Evolutionary conservation across 495 filamentous ascomycete genomes (phyloP).

Genomic region (Thermothielavioides terrestris): DNA sequence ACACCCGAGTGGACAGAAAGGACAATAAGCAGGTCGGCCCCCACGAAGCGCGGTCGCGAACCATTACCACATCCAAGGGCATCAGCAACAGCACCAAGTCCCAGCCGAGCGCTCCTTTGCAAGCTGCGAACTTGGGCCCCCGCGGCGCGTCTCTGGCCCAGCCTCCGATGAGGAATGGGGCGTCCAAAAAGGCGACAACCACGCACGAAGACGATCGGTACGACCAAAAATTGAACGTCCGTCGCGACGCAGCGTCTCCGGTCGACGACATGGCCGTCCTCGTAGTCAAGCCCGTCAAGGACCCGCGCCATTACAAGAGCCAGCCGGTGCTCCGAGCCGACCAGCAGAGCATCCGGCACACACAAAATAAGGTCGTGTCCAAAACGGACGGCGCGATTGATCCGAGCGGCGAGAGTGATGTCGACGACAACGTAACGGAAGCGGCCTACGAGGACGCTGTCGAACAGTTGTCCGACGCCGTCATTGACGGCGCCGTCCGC

Average conservation of each 20-base stretch:
- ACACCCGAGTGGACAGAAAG: slow-evolving; percentile 47
- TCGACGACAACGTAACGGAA: slow-evolving; percentile 30
- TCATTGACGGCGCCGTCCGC: slow-evolving; percentile 1
- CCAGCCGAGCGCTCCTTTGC: neutral
- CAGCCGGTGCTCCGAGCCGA: slow-evolving; percentile 30
- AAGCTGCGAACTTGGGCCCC: slow-evolving; percentile 6
- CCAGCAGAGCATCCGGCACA: slow-evolving; percentile 22
- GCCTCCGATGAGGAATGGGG: slow-evolving; percentile 35
- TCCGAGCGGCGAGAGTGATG: slow-evolving; percentile 17
- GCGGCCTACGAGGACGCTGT: slow-evolving; percentile 37
- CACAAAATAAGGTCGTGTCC: slow-evolving; percentile 25
- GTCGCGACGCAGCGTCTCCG: slow-evolving; percentile 3
- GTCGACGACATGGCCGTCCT: slow-evolving; percentile 15
- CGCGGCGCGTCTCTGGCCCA: slow-evolving; percentile 7
- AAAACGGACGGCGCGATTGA: slow-evolving; percentile 17
- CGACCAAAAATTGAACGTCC: slow-evolving; percentile 13
- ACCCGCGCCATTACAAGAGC: slow-evolving; percentile 38
- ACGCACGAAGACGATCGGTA: slow-evolving; percentile 62
- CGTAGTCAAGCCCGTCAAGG: slow-evolving; percentile 25
- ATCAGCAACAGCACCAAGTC: slow-evolving; percentile 8
- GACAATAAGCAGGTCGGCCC: slow-evolving; percentile 11
- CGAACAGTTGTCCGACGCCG: slow-evolving; percentile 25
- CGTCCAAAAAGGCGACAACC: slow-evolving; percentile 51
- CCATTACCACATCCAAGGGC: slow-evolving; percentile 7
- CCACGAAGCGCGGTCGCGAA: neutral